Evolutionary conservation across 495 filamentous ascomycete species (phyloP).

Genomic region (Niebla homalea): DNA sequence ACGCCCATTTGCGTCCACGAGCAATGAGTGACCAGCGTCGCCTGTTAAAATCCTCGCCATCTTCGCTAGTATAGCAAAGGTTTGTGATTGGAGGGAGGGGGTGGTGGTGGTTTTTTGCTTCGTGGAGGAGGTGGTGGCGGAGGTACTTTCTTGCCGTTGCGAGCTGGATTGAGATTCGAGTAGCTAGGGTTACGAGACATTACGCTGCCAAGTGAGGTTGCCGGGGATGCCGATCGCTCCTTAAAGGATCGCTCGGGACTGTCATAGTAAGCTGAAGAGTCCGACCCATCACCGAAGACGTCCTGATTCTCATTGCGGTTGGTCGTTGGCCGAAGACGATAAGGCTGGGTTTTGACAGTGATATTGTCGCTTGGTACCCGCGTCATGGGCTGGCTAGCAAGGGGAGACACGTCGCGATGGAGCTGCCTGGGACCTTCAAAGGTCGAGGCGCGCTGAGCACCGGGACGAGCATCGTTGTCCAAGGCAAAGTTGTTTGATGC

Average conservation of each 20-base stretch:
- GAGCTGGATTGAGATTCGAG: slow-evolving; percentile 28
- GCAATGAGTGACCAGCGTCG: too few relatives aligned
- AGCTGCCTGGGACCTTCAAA: slow-evolving; percentile 46
- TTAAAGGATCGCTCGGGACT: slow-evolving; percentile 44
- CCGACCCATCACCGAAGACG: slow-evolving; percentile 50
- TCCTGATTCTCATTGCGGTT: slow-evolving; percentile 29
- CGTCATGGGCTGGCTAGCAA: slow-evolving; percentile 32
- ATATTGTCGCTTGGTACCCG: slow-evolving; percentile 48
- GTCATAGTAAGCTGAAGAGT: slow-evolving; percentile 45
- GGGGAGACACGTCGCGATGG: slow-evolving; percentile 34
- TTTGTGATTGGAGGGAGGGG: slow-evolving; percentile 26
- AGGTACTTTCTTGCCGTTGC: slow-evolving; percentile 51
- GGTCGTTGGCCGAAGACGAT: slow-evolving; percentile 29
- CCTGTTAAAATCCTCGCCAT: too few relatives aligned
- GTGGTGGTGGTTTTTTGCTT: slow-evolving; percentile 65
- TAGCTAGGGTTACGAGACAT: slow-evolving; percentile 43
- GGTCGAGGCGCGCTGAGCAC: slow-evolving; percentile 34
- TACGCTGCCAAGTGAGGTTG: slow-evolving; percentile 47
- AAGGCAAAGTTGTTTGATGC: slow-evolving; percentile 16
- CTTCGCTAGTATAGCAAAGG: too few relatives aligned
- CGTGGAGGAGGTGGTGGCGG: slow-evolving; percentile 74
- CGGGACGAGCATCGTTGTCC: slow-evolving; percentile 26
- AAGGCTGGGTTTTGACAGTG: slow-evolving; percentile 28
- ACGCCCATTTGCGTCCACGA: too few relatives aligned
- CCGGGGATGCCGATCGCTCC: slow-evolving; percentile 44